These are phyloP conservation scores for Fomitopsis pinicola DNA, from an alignment of 1,284 basidiomycete species.

Conservation along the genomic window DNA sequence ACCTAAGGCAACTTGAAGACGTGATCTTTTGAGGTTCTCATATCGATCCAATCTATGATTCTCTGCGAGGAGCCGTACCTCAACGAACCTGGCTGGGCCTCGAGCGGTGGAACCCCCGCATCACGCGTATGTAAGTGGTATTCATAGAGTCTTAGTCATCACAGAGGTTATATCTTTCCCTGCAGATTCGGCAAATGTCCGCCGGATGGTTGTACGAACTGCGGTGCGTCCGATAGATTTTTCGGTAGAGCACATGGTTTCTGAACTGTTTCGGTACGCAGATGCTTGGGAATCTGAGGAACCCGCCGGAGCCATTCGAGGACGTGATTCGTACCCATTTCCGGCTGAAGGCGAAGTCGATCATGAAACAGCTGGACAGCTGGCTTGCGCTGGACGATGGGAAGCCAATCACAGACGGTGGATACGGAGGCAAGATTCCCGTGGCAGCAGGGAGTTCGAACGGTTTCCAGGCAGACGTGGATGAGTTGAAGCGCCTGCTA, in stretches of 20 bases:
- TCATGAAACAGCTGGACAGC: slow-evolving; percentile 72
- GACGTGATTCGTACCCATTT: slow-evolving; percentile 88
- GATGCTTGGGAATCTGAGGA: slow-evolving; percentile 84
- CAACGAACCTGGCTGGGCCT: slow-evolving; percentile 88
- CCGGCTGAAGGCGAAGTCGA: slow-evolving; percentile 72
- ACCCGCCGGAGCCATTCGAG: slow-evolving; percentile 76
- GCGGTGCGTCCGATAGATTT: slow-evolving; percentile 51
- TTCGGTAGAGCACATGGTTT: background rate
- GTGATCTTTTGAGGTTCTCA: slow-evolving; percentile 54
- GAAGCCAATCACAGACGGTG: slow-evolving; percentile 49
- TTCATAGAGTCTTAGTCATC: background rate
- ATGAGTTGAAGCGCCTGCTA: slow-evolving; percentile 60
- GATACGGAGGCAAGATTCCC: slow-evolving; percentile 22
- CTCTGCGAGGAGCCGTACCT: slow-evolving; percentile 85
- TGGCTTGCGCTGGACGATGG: slow-evolving; percentile 78
- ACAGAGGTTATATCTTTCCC: background rate
- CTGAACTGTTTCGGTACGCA: slow-evolving; percentile 24
- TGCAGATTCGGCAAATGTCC: slow-evolving; percentile 80
- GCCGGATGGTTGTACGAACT: slow-evolving; percentile 83
- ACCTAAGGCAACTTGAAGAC: slow-evolving; percentile 1
- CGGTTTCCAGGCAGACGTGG: slow-evolving; percentile 61
- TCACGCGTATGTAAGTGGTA: slow-evolving; percentile 64
- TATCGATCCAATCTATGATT: slow-evolving; percentile 95
- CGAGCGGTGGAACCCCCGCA: slow-evolving; percentile 61
- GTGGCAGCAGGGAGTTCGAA: slow-evolving; percentile 42